Conservation (phyloP, 345 rosid species). For the Moringa oleifera region DNA sequence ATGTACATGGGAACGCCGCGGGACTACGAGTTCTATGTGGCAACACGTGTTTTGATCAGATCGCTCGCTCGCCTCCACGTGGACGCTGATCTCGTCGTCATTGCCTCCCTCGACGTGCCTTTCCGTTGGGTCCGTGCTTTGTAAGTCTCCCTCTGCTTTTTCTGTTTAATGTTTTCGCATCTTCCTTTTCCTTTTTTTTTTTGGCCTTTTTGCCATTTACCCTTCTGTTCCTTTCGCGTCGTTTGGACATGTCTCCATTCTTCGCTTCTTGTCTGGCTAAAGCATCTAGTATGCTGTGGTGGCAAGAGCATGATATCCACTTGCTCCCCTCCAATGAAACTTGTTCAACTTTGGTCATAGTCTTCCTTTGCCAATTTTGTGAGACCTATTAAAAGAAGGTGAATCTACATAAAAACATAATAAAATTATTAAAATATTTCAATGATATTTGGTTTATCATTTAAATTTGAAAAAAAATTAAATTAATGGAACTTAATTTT, state of each 20-base stretch:
- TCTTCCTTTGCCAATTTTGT: no score
- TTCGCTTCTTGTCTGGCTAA: neutral
- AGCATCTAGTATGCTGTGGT: neutral
- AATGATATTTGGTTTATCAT: no score
- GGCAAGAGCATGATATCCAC: neutral
- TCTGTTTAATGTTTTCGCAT: neutral
- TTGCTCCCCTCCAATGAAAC: neutral
- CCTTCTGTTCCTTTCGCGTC: no score
- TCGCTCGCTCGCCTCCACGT: slow-evolving; percentile 58
- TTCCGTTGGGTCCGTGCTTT: slow-evolving; percentile 63
- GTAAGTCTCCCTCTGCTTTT: slow-evolving; percentile 39
- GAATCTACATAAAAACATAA: no score
- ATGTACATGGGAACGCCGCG: slow-evolving; percentile 99
- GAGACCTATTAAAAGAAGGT: no score
- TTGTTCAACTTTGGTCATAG: no score
- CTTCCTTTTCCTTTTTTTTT: neutral
- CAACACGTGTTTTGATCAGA: slow-evolving; percentile 86
- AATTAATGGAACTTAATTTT: no score
- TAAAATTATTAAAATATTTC: no score
- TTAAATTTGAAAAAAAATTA: no score
- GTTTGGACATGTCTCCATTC: slow-evolving; percentile 8
- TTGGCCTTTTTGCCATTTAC: no score
- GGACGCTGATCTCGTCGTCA: slow-evolving; percentile 91
- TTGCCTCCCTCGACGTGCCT: slow-evolving; percentile 94
- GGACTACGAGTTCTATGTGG: slow-evolving; percentile 95